These are phyloP conservation scores for Heterobasidion irregulare DNA, from an alignment of 1,284 basidiomycete species.

Conservation along the genomic window DNA sequence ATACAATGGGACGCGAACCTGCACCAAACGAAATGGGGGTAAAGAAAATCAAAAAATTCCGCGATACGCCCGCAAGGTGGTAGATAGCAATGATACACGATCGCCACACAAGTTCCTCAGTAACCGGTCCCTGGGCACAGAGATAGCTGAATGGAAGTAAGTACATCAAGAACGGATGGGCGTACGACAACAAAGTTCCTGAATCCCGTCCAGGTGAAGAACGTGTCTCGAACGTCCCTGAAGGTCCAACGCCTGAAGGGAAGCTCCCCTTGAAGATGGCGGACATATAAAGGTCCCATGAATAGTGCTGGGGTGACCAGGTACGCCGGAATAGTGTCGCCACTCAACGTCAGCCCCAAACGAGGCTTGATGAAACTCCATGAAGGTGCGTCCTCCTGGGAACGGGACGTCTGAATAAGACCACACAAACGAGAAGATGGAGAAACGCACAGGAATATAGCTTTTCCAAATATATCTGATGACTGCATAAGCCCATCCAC, in stretches of 20 bases:
- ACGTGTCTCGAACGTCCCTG: conserved; percentile 26
- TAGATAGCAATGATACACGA: conserved; percentile 76
- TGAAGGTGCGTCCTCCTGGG: conserved; percentile 3
- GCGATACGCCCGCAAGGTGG: conserved; percentile 54
- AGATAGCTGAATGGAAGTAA: conserved; percentile 1
- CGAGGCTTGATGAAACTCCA: conserved; percentile 15
- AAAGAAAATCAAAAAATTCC: conserved; percentile 60
- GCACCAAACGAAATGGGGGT: conserved; percentile 86
- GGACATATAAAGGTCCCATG: conserved; percentile 73
- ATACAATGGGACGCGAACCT: conserved; percentile 38
- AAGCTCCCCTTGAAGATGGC: conserved; percentile 44
- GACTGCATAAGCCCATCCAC: conserved; percentile 4
- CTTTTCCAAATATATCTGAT: conserved; percentile 26
- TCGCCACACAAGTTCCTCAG: conserved; percentile 91
- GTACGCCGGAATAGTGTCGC: conserved; percentile 37
- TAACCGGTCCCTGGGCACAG: conserved; percentile 66
- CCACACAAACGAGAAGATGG: not conserved
- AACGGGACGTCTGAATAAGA: not conserved
- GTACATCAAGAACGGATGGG: conserved; percentile 11
- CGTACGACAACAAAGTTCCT: conserved; percentile 78
- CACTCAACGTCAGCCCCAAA: conserved; percentile 23
- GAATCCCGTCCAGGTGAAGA: conserved; percentile 47
- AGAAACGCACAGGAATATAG: conserved; percentile 21
- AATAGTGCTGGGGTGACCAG: conserved; percentile 77
- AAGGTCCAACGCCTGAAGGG: conserved; percentile 50